phyloP scores from a whole-genome alignment of 2,329 filamentous ascomycete species.

The Colletotrichum brevisporum region DNA sequence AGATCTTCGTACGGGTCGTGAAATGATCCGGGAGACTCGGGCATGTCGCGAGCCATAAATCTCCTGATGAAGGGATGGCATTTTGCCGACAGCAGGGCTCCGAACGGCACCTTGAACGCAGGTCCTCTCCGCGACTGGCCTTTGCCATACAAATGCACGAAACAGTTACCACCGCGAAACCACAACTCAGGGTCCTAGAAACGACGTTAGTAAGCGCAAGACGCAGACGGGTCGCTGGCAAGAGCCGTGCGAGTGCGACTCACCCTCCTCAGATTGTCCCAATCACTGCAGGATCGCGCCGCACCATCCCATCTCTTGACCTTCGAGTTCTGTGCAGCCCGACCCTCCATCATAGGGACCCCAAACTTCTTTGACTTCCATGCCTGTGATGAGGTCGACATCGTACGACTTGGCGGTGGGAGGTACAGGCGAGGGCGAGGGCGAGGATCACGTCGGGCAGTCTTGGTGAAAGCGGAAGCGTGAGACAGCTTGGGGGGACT shows the following conservation, averaged over 20 bases:
- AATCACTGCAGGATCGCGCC: conserved; percentile 57
- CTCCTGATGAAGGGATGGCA: conserved; percentile 73
- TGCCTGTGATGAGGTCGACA: conserved; percentile 33
- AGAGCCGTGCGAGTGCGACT: conserved; percentile 42
- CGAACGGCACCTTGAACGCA: conserved; percentile 76
- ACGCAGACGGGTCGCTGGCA: not conserved
- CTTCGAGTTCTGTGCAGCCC: conserved; percentile 44
- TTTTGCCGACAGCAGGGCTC: conserved; percentile 67
- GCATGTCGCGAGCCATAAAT: conserved; percentile 53
- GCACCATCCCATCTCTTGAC: conserved; percentile 68
- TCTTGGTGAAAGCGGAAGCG: conserved; percentile 15
- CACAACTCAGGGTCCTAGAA: conserved; percentile 80
- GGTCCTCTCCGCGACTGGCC: conserved; percentile 76
- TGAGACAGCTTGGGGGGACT: conserved; percentile 18
- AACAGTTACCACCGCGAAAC: conserved; percentile 76
- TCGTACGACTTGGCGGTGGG: conserved; percentile 18
- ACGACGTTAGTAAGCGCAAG: not conserved
- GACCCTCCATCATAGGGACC: conserved; percentile 47
- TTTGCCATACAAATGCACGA: conserved; percentile 77
- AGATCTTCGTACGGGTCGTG: conserved; percentile 45
- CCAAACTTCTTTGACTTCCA: conserved; percentile 54
- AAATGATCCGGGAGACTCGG: conserved; percentile 26
- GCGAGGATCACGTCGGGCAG: conserved; percentile 30
- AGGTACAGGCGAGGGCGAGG: conserved; percentile 45
- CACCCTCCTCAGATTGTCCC: conserved; percentile 65